These are phyloP conservation scores for Porphyrellus cyaneotinctus DNA, from an alignment of 768 basidiomycete species.

Conservation along the genomic window DNA sequence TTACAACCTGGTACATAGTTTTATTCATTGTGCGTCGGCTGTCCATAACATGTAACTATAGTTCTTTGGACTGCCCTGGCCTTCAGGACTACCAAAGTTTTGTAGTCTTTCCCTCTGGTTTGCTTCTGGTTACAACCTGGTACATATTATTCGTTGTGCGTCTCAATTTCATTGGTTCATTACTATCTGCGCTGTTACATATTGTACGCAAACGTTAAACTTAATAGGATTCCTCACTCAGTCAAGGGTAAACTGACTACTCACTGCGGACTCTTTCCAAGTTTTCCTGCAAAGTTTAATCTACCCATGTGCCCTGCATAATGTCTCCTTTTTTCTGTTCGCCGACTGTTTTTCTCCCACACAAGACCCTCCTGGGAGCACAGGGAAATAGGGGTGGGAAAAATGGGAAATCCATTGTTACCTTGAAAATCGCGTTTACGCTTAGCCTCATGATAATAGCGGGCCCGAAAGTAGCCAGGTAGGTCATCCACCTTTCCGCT, in stretches of 20 bases:
- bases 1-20: neutral
- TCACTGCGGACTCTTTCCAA: too few species aligned
- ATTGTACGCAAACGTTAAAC: neutral
- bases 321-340: neutral
- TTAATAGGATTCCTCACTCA: neutral
- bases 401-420: neutral
- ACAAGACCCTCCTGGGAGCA: neutral
- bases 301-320: neutral
- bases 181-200: neutral
- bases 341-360: neutral
- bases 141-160: neutral
- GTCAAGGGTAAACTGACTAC: neutral
- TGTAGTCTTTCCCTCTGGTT: neutral
- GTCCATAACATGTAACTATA: conserved; percentile 6
- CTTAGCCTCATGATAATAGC: neutral
- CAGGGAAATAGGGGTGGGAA: neutral
- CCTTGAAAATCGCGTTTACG: neutral
- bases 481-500: neutral
- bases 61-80: neutral
- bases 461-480: conserved; percentile 1
- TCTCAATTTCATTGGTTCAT: neutral
- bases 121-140: too few species aligned
- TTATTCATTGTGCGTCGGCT: too few species aligned
- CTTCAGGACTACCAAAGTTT: too few species aligned
- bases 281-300: conserved; percentile 2